Conservation (phyloP, 1,139 yeast genomes). For the Kazachstania sp. region DNA sequence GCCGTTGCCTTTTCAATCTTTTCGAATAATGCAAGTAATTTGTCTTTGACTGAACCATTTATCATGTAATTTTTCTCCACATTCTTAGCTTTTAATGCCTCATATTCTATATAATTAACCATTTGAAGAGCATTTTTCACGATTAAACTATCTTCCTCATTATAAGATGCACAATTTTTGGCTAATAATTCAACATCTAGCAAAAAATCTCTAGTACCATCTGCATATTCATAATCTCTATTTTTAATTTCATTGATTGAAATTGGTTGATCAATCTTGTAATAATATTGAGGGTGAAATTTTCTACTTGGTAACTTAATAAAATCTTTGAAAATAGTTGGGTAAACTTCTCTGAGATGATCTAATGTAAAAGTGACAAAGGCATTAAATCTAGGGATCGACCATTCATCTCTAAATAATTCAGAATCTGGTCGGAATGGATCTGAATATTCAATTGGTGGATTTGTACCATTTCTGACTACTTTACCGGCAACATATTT, state of each 20-base stretch:
- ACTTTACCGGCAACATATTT: conserved; percentile 29
- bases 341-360: conserved; percentile 26
- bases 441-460: conserved; percentile 23
- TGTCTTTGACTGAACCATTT: conserved; percentile 24
- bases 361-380: conserved; percentile 30
- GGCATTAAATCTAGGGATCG: conserved; percentile 27
- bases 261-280: conserved; percentile 55
- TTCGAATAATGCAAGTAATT: conserved; percentile 28
- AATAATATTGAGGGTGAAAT: conserved; percentile 74
- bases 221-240: conserved; percentile 35
- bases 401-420: conserved; percentile 26
- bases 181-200: conserved; percentile 49
- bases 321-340: conserved; percentile 45
- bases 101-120: conserved; percentile 27
- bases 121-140: conserved; percentile 45
- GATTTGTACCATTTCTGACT: conserved; percentile 20
- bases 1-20: conserved; percentile 36
- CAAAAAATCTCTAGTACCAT: conserved; percentile 35
- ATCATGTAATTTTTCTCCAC: conserved; percentile 26
- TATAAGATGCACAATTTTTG: conserved; percentile 54
- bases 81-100: conserved; percentile 29
- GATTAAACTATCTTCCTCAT: conserved; percentile 54
- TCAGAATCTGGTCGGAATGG: conserved; percentile 29
- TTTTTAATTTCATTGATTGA: conserved; percentile 55
- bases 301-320: conserved; percentile 64